A percentile compares a stretch with the other conserved stretches of the same genome.
Evolutionary conservation across 2,329 filamentous ascomycete species (phyloP).

Genomic region (Teratosphaeriaceae sp.): DNA sequence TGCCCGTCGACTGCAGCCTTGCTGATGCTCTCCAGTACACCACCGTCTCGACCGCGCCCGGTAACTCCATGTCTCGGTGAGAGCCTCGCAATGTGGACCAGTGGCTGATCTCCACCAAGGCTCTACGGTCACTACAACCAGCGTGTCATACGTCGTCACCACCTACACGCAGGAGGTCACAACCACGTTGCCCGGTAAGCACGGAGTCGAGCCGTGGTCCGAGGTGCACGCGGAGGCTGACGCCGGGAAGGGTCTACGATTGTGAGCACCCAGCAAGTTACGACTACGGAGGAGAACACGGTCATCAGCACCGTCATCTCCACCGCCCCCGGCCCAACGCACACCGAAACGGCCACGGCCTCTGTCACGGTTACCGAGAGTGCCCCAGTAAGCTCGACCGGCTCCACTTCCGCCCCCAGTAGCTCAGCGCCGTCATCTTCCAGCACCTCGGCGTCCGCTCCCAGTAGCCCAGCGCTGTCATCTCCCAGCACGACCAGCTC

Average conservation of each 20-base stretch:
- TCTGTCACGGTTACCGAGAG: too few relatives aligned
- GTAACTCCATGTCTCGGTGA: too few relatives aligned
- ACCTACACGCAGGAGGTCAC: background rate
- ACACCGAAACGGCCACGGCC: too few relatives aligned
- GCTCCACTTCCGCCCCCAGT: background rate
- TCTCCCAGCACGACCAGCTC: conserved; percentile 1
- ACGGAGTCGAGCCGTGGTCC: background rate
- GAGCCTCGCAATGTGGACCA: too few relatives aligned
- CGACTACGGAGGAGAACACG: background rate
- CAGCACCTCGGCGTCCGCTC: too few relatives aligned
- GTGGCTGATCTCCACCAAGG: too few relatives aligned
- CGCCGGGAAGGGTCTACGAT: background rate
- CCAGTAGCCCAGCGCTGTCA: background rate
- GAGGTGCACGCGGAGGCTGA: background rate
- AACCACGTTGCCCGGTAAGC: background rate
- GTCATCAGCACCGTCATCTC: too few relatives aligned
- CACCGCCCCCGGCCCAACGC: too few relatives aligned
- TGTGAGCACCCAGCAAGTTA: background rate
- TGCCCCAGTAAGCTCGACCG: too few relatives aligned
- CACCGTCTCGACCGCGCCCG: background rate
- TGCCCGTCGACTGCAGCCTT: too few relatives aligned
- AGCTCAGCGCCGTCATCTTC: too few relatives aligned
- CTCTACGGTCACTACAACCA: background rate
- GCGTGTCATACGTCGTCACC: background rate
- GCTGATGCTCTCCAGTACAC: background rate